A percentile compares a stretch with the other conserved stretches of the same genome.
Evolutionary conservation across 1,284 basidiomycete species (phyloP).

Genomic region (Tylopilus sp.): DNA sequence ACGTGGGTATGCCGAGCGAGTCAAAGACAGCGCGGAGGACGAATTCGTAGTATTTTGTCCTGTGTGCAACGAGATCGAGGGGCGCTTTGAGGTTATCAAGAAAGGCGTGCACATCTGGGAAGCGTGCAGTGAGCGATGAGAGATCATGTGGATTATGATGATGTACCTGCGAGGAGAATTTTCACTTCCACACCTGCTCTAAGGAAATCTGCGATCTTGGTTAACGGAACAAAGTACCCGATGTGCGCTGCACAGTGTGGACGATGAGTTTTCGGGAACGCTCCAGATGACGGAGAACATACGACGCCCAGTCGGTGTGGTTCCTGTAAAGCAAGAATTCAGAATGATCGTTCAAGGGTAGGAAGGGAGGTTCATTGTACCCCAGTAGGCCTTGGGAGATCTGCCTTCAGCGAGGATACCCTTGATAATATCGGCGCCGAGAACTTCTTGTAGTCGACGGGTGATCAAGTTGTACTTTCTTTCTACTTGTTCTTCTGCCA

Average conservation of each 20-base stretch:
- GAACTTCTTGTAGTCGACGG: slow-evolving; percentile 87
- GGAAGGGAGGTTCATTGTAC: slow-evolving; percentile 58
- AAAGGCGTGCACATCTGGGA: slow-evolving; percentile 94
- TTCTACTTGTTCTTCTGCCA: slow-evolving; percentile 52
- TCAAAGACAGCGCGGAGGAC: slow-evolving; percentile 88
- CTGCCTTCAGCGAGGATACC: slow-evolving; percentile 84
- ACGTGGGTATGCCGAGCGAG: slow-evolving; percentile 92
- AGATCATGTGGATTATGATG: not conserved
- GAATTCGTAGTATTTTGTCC: slow-evolving; percentile 92
- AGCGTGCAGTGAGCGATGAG: not conserved
- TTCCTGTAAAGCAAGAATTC: slow-evolving; percentile 64
- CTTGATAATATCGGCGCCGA: slow-evolving; percentile 89
- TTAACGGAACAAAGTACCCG: slow-evolving; percentile 96
- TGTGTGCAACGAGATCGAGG: slow-evolving; percentile 90
- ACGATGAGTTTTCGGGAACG: slow-evolving; percentile 5
- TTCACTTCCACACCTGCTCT: slow-evolving; percentile 93
- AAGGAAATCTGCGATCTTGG: slow-evolving; percentile 98
- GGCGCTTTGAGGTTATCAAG: slow-evolving; percentile 98
- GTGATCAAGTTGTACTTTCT: slow-evolving; percentile 91
- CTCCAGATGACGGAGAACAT: slow-evolving; percentile 46
- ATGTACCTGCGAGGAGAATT: slow-evolving; percentile 87
- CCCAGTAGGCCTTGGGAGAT: slow-evolving; percentile 90
- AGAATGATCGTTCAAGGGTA: slow-evolving; percentile 4
- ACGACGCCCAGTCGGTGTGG: slow-evolving; percentile 96
- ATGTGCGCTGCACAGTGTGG: slow-evolving; percentile 84